Conservation (phyloP, 257 asterid species). For the Scutellaria galericulata region DNA sequence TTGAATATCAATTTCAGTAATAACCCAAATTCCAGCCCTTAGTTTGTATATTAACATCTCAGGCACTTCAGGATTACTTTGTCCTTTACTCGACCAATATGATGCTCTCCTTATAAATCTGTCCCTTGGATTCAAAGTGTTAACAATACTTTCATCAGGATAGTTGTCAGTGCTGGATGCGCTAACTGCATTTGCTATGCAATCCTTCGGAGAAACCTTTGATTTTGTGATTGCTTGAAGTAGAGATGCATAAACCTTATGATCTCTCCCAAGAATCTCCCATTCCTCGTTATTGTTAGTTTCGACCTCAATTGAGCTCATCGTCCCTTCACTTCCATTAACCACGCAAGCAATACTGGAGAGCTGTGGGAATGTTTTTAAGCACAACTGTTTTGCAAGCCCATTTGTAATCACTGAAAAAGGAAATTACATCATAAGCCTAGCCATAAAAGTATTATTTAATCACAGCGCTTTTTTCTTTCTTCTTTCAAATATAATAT, state of each 20-base stretch:
- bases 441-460: not conserved
- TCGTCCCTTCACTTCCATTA: slow-evolving; percentile 29
- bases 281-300: slow-evolving; percentile 39
- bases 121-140: slow-evolving; percentile 70
- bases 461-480: not conserved
- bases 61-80: slow-evolving; percentile 63
- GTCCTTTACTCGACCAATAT: slow-evolving; percentile 91
- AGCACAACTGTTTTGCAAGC: slow-evolving; percentile 65
- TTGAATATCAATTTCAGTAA: slow-evolving; percentile 70
- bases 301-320: slow-evolving; percentile 34
- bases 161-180: slow-evolving; percentile 82
- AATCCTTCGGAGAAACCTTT: slow-evolving; percentile 46
- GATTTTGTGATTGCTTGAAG: slow-evolving; percentile 58
- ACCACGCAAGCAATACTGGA: slow-evolving; percentile 44
- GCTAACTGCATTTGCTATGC: slow-evolving; percentile 64
- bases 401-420: slow-evolving; percentile 67
- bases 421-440: slow-evolving; percentile 34
- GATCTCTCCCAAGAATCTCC: slow-evolving; percentile 53
- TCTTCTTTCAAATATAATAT: not conserved
- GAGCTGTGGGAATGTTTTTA: slow-evolving; percentile 64
- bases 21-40: slow-evolving; percentile 61
- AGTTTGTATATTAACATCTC: slow-evolving; percentile 75
- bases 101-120: slow-evolving; percentile 52
- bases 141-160: slow-evolving; percentile 66
- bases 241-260: slow-evolving; percentile 63